Percentiles rank a stretch among this genome's conserved stretches.
Conservation (phyloP, 2,329 filamentous ascomycete species). For the Epichloe sp. region DNA sequence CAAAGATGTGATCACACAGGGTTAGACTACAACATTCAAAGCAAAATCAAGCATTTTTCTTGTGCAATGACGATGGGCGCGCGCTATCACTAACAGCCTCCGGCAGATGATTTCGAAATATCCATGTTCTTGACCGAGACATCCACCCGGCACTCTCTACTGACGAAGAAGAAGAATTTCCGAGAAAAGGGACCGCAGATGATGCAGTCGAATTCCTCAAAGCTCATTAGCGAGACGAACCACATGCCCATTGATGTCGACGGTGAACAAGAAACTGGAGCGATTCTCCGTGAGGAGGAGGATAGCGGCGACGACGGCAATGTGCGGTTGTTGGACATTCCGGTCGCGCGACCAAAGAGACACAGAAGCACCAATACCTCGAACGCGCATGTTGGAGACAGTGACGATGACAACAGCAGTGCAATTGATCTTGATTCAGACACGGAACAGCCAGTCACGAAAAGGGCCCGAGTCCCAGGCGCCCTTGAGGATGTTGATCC, state of each 20-base stretch:
- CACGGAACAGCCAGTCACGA: constrained; percentile 29
- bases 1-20: constrained; percentile 76
- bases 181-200: constrained; percentile 40
- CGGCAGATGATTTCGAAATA: constrained; percentile 82
- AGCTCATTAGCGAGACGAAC: constrained; percentile 43
- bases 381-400: constrained; percentile 15
- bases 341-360: constrained; percentile 18
- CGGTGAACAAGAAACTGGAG: constrained; percentile 8
- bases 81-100: neutral
- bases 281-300: constrained; percentile 38
- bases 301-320: constrained; percentile 26
- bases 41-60: neutral
- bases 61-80: neutral
- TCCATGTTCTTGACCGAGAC: constrained; percentile 87
- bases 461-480: constrained; percentile 26
- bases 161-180: constrained; percentile 76
- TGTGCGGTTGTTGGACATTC: constrained; percentile 22
- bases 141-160: constrained; percentile 68
- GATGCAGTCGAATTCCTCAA: constrained; percentile 48
- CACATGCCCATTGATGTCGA: constrained; percentile 38
- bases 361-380: constrained; percentile 13
- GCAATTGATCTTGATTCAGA: constrained; percentile 27
- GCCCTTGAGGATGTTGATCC: constrained; percentile 16
- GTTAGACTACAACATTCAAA: constrained; percentile 28
- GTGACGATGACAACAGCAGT: constrained; percentile 18